These are phyloP conservation scores for Trypanosoma cruzi DNA, from an alignment of 208 protist genomes.

Conservation along the genomic window DNA sequence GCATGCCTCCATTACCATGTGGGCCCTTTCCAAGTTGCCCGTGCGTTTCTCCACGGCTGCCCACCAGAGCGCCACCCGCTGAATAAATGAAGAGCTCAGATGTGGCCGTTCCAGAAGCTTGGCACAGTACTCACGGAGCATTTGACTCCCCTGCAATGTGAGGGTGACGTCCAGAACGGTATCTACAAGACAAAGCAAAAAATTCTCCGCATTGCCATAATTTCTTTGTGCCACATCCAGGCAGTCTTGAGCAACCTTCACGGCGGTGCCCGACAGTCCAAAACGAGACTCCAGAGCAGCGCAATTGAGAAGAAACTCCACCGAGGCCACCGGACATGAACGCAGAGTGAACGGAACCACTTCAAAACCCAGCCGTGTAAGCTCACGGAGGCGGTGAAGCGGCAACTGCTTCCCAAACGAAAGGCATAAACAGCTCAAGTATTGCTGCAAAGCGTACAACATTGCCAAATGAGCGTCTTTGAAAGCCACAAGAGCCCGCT, in stretches of 20 bases:
- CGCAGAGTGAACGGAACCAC: conserved; percentile 34
- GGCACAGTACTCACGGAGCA: conserved; percentile 43
- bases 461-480: conserved; percentile 34
- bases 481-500: conserved; percentile 43
- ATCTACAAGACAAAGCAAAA: conserved; percentile 59
- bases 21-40: conserved; percentile 47
- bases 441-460: conserved; percentile 65
- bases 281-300: conserved; percentile 52
- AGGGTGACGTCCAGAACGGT: conserved; percentile 47
- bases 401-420: conserved; percentile 34
- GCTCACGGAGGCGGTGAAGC: conserved; percentile 71
- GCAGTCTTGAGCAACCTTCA: conserved; percentile 39
- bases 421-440: conserved; percentile 58
- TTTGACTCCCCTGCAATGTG: conserved; percentile 43
- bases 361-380: conserved; percentile 49
- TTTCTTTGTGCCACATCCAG: conserved; percentile 31
- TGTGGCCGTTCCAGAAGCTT: conserved; percentile 36
- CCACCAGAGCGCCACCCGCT: conserved; percentile 78
- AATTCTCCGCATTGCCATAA: conserved; percentile 21
- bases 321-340: conserved; percentile 32
- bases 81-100: conserved; percentile 42
- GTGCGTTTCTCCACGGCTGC: conserved; percentile 70
- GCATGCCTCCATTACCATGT: conserved; percentile 69
- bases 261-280: conserved; percentile 58
- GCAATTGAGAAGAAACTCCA: conserved; percentile 65